Evolutionary conservation across 768 basidiomycete genomes (phyloP), one percentile per base, ranked within the genome.

Genomic region (Chalciporus chontae): DNA sequence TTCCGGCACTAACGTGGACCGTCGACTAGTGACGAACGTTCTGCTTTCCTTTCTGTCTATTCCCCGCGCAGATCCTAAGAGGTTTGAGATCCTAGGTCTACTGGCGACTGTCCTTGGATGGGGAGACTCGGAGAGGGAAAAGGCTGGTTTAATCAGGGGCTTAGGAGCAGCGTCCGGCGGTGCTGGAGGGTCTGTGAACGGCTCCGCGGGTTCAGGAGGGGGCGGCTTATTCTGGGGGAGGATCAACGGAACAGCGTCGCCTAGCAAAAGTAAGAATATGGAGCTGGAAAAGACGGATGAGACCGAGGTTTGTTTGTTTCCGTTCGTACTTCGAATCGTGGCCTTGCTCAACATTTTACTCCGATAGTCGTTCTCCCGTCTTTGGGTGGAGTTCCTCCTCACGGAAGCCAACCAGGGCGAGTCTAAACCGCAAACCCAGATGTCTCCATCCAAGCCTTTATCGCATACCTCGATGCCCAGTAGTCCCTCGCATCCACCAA

Each of bases 311-410:
- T 5, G 74, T 64, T 8, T 9, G 38, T 42, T 41, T 39, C 17
- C 34, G 21, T 21, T 21, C 21, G 40, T 39, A 27, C 37, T 36
- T 42, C 14, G 14, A 7, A 23, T 2, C 32, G 18, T 11, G 24
- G 17, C 21, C 21, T 51, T 5, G 23, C 47, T 47, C 13, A 56
- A 55, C 51, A 26, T 3, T 29, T 32, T 17, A 42, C 7, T 32
- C 21, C 24, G 52, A 11, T 56, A 98, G 94, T 95, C 93, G 0
- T 99, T 99, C 72, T 94, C 92, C 34, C 89, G 94, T 41, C 79
- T 97, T 10, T 99, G 94, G 86, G 95, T 99, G 41, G 96, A 99
- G 68, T 99, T 95, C 65, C 78, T 99, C 4, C 84, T 99, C 54
- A 95, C 93, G 19, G 95, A 99, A 72, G 86, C 94, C 0, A 37